phyloP scores from a whole-genome alignment of 2,329 filamentous ascomycete species.

The Trichoderma arundinaceum region DNA sequence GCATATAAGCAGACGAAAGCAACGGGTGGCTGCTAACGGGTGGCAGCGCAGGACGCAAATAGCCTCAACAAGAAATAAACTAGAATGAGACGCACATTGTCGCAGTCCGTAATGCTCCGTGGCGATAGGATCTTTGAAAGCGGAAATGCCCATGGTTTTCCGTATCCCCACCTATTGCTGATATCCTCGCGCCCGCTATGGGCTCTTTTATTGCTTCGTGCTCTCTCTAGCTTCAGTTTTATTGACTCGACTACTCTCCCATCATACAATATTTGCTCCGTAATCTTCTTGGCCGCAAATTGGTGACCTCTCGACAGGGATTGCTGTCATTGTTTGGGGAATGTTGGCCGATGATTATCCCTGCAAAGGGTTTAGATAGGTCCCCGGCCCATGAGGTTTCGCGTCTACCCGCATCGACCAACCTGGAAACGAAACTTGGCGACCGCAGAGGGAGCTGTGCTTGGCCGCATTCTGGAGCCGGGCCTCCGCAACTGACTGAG shows the following conservation, averaged over 20 bases:
- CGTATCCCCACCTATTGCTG: neutral
- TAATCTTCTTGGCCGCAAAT: conserved; percentile 2
- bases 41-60: neutral
- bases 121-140: neutral
- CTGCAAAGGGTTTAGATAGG: neutral
- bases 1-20: neutral
- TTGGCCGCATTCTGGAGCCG: neutral
- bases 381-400: conserved; percentile 3
- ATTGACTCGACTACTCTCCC: neutral
- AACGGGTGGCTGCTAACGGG: no score
- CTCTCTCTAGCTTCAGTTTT: neutral
- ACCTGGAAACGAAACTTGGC: neutral
- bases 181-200: neutral
- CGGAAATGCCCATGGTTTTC: neutral
- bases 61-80: neutral
- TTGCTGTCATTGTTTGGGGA: neutral
- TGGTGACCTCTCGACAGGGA: neutral
- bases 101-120: neutral
- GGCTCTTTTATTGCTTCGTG: neutral
- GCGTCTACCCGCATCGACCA: conserved; percentile 3
- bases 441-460: neutral
- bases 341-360: conserved; percentile 1
- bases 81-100: neutral
- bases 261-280: neutral
- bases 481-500: neutral